phyloP scores from a whole-genome alignment of 2,329 filamentous ascomycete genomes.

The Aspergillus quadricinctus region DNA sequence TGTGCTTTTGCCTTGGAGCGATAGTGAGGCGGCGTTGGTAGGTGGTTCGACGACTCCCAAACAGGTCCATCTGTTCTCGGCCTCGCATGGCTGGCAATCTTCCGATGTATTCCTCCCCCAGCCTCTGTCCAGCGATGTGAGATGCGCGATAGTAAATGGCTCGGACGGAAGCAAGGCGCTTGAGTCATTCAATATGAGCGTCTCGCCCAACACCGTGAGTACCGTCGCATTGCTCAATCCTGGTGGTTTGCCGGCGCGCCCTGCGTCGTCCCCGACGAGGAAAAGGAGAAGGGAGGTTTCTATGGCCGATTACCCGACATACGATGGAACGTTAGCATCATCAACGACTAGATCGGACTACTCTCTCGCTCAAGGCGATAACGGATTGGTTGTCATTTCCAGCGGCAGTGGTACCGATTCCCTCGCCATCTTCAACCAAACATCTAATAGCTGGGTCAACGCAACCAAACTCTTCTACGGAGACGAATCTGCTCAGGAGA shows the following conservation, averaged over 20 bases:
- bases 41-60: conserved; percentile 66
- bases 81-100: conserved; percentile 59
- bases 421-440: conserved; percentile 72
- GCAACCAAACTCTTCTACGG: conserved; percentile 59
- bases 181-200: conserved; percentile 70
- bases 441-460: conserved; percentile 73
- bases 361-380: conserved; percentile 63
- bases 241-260: conserved; percentile 49
- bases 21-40: conserved; percentile 66
- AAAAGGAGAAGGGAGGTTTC: conserved; percentile 51
- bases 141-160: conserved; percentile 63
- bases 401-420: conserved; percentile 66
- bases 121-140: conserved; percentile 57
- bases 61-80: conserved; percentile 68
- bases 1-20: conserved; percentile 69
- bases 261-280: conserved; percentile 38
- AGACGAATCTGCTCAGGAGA: conserved; percentile 39
- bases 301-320: conserved; percentile 65
- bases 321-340: conserved; percentile 72
- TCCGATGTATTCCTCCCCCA: conserved; percentile 61
- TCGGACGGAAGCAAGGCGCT: conserved; percentile 74
- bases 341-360: conserved; percentile 61
- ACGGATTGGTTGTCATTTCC: conserved; percentile 69
- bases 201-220: conserved; percentile 69
- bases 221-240: conserved; percentile 64